phyloP scores from a whole-genome alignment of 345 rosid species.

The Orychophragmus violaceus region DNA sequence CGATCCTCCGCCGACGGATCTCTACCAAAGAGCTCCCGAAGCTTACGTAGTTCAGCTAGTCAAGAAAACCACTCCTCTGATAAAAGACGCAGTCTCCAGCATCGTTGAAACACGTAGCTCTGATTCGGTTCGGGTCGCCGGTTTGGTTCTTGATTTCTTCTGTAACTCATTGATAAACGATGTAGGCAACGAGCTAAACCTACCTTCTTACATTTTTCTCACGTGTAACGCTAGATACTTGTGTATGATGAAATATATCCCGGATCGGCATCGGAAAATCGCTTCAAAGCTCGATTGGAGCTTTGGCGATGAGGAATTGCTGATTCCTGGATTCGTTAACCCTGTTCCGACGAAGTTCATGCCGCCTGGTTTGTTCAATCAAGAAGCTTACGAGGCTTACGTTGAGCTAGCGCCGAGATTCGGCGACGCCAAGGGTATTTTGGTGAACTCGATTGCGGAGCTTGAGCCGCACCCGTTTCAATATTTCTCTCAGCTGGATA shows the following conservation, averaged over 20 bases:
- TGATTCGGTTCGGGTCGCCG: slow-evolving; percentile 32
- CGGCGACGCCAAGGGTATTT: slow-evolving; percentile 35
- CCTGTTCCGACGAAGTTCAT: slow-evolving; percentile 32
- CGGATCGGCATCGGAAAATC: slow-evolving; percentile 22
- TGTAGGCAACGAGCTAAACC: slow-evolving; percentile 30
- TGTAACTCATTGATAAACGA: slow-evolving; percentile 34
- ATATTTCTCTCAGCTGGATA: background rate
- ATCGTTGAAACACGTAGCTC: slow-evolving; percentile 9
- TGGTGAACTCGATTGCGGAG: slow-evolving; percentile 40
- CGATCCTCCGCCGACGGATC: slow-evolving; percentile 24
- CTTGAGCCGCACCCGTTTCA: slow-evolving; percentile 34
- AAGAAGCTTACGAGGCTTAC: slow-evolving; percentile 33
- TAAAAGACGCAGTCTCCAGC: slow-evolving; percentile 7
- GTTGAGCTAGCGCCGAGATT: slow-evolving; percentile 34
- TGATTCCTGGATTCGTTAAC: slow-evolving; percentile 32
- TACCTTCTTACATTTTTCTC: slow-evolving; percentile 44
- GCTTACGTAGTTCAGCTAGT: slow-evolving; percentile 15
- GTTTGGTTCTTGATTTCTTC: slow-evolving; percentile 43
- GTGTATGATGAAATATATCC: slow-evolving; percentile 35
- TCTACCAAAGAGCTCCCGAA: slow-evolving; percentile 21
- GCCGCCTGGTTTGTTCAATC: slow-evolving; percentile 28
- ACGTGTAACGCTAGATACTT: slow-evolving; percentile 39
- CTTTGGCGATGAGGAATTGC: background rate
- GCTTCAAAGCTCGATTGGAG: slow-evolving; percentile 16
- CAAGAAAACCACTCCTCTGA: slow-evolving; percentile 4